Percentiles rank a stretch among this genome's conserved stretches.
phyloP scores from a whole-genome alignment of 768 basidiomycete species.

The Mycena venus region DNA sequence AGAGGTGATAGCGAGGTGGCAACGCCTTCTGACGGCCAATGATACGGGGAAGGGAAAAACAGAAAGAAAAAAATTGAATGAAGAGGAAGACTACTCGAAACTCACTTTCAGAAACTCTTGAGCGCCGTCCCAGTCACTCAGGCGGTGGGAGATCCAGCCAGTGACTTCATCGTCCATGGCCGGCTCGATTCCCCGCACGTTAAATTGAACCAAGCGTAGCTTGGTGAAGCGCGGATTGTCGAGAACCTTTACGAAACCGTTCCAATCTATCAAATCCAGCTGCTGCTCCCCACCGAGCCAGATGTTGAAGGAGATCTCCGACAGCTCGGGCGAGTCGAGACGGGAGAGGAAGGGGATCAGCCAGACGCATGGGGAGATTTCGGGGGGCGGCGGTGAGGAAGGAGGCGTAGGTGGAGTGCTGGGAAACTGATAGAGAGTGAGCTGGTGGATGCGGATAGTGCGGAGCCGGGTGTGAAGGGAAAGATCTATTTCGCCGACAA shows the following conservation, averaged over 20 bases:
- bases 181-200: slow-evolving; percentile 48
- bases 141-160: slow-evolving; percentile 43
- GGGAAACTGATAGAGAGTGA: slow-evolving; percentile 51
- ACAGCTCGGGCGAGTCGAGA: slow-evolving; percentile 36
- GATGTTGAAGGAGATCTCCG: slow-evolving; percentile 42
- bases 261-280: slow-evolving; percentile 50
- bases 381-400: slow-evolving; percentile 19
- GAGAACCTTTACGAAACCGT: slow-evolving; percentile 38
- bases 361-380: slow-evolving; percentile 43
- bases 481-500: slow-evolving; percentile 39
- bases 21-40: slow-evolving; percentile 33
- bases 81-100: slow-evolving; percentile 21
- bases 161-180: slow-evolving; percentile 40
- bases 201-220: slow-evolving; percentile 38
- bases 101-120: slow-evolving; percentile 23
- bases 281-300: slow-evolving; percentile 52
- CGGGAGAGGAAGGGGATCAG: slow-evolving; percentile 43
- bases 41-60: neutral
- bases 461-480: slow-evolving; percentile 42
- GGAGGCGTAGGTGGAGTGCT: slow-evolving; percentile 23
- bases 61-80: neutral
- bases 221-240: slow-evolving; percentile 18
- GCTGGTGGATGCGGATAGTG: slow-evolving; percentile 44
- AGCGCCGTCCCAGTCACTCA: slow-evolving; percentile 32
- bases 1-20: slow-evolving; percentile 9